phyloP scores from a whole-genome alignment of 441 rosid species.

The Erodium moschatum region DNA sequence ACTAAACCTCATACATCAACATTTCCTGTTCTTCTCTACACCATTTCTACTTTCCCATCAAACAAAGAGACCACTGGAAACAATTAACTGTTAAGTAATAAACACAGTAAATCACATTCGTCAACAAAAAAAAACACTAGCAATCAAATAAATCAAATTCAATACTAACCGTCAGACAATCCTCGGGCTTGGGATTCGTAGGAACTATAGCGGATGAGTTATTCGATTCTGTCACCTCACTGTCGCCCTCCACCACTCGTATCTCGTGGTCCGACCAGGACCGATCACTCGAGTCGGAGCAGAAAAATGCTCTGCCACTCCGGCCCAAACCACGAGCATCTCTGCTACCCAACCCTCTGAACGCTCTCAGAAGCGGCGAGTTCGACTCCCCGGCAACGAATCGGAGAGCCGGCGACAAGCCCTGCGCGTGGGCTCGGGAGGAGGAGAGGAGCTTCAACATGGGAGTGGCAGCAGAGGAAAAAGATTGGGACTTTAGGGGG shows the following conservation, averaged over 20 bases:
- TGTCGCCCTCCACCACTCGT: slow-evolving; percentile 30
- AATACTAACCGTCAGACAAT: slow-evolving; percentile 64
- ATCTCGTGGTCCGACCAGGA: slow-evolving; percentile 19
- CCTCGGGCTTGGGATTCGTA: slow-evolving; percentile 67
- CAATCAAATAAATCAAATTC: not conserved
- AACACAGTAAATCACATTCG: too few species aligned
- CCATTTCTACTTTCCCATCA: not conserved
- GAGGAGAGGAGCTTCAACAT: slow-evolving; percentile 74
- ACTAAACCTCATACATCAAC: not conserved
- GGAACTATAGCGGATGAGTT: slow-evolving; percentile 74
- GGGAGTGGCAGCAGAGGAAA: slow-evolving; percentile 14
- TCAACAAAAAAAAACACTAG: not conserved
- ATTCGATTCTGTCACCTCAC: slow-evolving; percentile 39
- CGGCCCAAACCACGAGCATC: slow-evolving; percentile 16
- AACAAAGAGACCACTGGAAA: not conserved
- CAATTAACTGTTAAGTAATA: too few species aligned
- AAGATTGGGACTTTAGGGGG: slow-evolving; percentile 7
- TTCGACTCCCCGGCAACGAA: slow-evolving; percentile 24
- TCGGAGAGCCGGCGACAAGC: slow-evolving; percentile 31
- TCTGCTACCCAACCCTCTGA: slow-evolving; percentile 40
- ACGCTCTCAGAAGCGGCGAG: slow-evolving; percentile 35
- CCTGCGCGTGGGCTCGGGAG: slow-evolving; percentile 32
- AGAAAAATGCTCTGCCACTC: slow-evolving; percentile 53
- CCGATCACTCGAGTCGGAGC: slow-evolving; percentile 40
- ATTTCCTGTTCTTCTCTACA: not conserved